Conservation (phyloP, 805 yeast species). For the Saturnispora galanensis region DNA sequence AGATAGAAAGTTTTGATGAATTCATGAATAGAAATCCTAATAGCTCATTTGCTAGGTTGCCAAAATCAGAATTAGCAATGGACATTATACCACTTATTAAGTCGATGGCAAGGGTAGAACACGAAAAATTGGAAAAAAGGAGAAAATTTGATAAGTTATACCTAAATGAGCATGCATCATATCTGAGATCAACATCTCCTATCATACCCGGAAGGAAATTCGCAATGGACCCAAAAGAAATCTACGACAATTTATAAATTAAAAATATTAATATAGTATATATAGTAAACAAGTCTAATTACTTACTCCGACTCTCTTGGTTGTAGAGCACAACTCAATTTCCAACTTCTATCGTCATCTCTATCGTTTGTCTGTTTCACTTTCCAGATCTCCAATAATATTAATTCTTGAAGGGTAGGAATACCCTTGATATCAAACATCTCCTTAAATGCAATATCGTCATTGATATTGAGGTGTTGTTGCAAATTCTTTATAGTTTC, state of each 20-base stretch:
- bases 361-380: conserved; percentile 48
- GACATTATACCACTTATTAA: conserved; percentile 22
- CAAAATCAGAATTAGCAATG: conserved; percentile 10
- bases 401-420: conserved; percentile 45
- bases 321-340: conserved; percentile 53
- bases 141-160: conserved; percentile 1
- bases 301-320: conserved; percentile 22
- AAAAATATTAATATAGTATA: not conserved
- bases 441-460: conserved; percentile 20
- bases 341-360: conserved; percentile 65
- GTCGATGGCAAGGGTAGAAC: conserved; percentile 23
- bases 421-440: conserved; percentile 31
- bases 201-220: conserved; percentile 8
- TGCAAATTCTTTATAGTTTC: conserved; percentile 23
- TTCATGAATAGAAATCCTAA: conserved; percentile 17
- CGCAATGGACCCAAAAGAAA: conserved; percentile 7
- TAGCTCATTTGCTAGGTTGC: conserved; percentile 15
- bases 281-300: not conserved
- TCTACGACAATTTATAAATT: conserved; percentile 3
- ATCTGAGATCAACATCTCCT: not conserved
- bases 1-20: conserved; percentile 14
- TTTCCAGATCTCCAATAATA: conserved; percentile 61
- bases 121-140: conserved; percentile 9
- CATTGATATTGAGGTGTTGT: conserved; percentile 13
- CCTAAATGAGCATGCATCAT: not conserved